phyloP scores from a whole-genome alignment of 768 basidiomycete genomes.

The Pisolithus orientalis region DNA sequence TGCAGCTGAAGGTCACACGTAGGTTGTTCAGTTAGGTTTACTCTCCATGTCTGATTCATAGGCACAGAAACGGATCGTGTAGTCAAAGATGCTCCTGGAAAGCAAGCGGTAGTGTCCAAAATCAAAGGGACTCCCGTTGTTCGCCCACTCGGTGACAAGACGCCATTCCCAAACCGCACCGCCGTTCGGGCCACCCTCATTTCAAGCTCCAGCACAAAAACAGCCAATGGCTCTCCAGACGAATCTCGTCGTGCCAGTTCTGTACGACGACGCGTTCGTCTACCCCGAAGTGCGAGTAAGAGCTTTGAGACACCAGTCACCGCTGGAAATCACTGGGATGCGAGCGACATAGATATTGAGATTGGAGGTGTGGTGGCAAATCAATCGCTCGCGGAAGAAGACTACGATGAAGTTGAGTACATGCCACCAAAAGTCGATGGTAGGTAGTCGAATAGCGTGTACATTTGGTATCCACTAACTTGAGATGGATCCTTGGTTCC shows the following conservation, averaged over 20 bases:
- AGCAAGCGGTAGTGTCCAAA: conserved; percentile 23
- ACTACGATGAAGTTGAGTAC: conserved; percentile 46
- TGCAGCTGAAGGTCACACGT: conserved; percentile 26
- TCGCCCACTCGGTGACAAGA: conserved; percentile 68
- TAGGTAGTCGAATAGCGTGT: conserved; percentile 20
- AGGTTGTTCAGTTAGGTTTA: not conserved
- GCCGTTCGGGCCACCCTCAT: conserved; percentile 9
- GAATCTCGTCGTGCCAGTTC: conserved; percentile 60
- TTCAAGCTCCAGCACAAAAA: conserved; percentile 31
- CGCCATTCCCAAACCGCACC: conserved; percentile 65
- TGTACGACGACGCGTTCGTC: conserved; percentile 54
- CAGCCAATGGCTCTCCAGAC: conserved; percentile 34
- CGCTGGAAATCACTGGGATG: conserved; percentile 69
- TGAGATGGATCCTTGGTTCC: not conserved
- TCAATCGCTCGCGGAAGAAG: conserved; percentile 24
- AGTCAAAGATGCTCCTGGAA: conserved; percentile 17
- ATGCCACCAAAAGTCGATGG: conserved; percentile 49
- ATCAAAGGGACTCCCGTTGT: conserved; percentile 16
- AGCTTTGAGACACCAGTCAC: conserved; percentile 63
- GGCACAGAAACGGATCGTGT: conserved; percentile 16
- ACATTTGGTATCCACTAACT: not conserved
- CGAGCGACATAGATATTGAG: conserved; percentile 49
- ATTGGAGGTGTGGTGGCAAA: conserved; percentile 17
- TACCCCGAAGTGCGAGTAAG: conserved; percentile 43
- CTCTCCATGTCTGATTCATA: not conserved